Percentiles rank a stretch among this genome's conserved stretches.
Evolutionary conservation across 345 rosid genomes (phyloP).

Genomic region (Syzygium jambos): DNA sequence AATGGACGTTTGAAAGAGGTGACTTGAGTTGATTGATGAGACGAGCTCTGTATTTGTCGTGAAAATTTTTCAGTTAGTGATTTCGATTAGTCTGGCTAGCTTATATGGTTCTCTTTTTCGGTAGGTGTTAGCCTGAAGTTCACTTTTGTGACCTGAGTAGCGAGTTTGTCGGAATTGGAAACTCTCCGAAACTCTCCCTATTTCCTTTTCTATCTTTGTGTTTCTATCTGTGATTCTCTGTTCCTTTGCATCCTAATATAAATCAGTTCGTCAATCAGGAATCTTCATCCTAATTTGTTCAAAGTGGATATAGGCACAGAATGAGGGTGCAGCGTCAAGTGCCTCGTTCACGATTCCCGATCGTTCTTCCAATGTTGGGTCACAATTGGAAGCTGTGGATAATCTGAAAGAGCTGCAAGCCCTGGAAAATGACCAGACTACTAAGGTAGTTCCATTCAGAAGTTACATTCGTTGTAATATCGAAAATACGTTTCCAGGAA

Average conservation of each 20-base stretch:
- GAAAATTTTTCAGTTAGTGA: neutral
- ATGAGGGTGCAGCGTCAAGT: neutral
- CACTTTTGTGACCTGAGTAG: neutral
- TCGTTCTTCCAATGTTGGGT: neutral
- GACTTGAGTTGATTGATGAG: neutral
- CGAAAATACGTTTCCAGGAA: neutral
- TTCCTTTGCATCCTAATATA: neutral
- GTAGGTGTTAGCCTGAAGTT: neutral
- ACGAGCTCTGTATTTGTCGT: neutral
- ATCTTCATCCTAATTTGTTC: neutral
- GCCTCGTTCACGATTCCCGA: neutral
- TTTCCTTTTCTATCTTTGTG: neutral
- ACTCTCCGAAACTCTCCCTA: neutral
- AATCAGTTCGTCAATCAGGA: neutral
- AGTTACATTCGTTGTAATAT: neutral
- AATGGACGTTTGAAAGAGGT: neutral
- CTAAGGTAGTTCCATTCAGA: conserved; percentile 13
- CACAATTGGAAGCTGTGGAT: neutral
- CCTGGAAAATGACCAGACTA: conserved; percentile 6
- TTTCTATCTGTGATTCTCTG: neutral
- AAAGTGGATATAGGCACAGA: conserved; percentile 1
- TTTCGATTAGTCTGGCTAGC: neutral
- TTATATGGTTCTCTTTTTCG: neutral
- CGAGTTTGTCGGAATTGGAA: neutral
- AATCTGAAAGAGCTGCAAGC: neutral